phyloP scores from a whole-genome alignment of 2,329 filamentous ascomycete genomes.

The Aureobasidium pullulans region DNA sequence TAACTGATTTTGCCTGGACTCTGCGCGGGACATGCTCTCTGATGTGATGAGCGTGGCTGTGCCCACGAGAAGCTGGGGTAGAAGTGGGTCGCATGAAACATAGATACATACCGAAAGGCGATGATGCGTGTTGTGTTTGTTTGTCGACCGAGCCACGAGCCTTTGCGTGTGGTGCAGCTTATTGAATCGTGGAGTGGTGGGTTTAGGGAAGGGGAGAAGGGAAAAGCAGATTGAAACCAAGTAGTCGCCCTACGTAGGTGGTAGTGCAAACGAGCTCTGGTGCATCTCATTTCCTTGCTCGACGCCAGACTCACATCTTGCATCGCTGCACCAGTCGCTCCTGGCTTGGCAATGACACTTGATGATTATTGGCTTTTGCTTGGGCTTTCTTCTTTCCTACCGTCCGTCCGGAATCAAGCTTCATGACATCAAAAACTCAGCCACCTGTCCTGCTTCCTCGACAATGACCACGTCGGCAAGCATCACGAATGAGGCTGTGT shows the following conservation, averaged over 20 bases:
- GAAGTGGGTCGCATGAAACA: conserved; percentile 10
- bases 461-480: not conserved
- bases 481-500: not conserved
- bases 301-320: not conserved
- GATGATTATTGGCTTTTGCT: conserved; percentile 3
- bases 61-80: conserved; percentile 6
- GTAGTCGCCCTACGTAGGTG: not conserved
- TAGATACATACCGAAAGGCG: conserved; percentile 5
- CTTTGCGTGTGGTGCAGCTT: not conserved
- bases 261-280: conserved; percentile 8
- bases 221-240: not conserved
- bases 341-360: conserved; percentile 9
- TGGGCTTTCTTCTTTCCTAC: not conserved
- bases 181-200: not conserved
- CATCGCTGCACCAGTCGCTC: not conserved
- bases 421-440: conserved; percentile 4
- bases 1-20: conserved; percentile 1
- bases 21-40: not conserved
- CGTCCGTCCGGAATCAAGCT: not conserved
- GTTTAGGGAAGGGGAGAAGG: not conserved
- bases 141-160: not conserved
- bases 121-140: not conserved
- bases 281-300: conserved; percentile 11
- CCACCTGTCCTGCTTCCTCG: not conserved
- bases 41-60: conserved; percentile 12